Conservation (phyloP, 768 basidiomycete species). For the Hericium alpestre region DNA sequence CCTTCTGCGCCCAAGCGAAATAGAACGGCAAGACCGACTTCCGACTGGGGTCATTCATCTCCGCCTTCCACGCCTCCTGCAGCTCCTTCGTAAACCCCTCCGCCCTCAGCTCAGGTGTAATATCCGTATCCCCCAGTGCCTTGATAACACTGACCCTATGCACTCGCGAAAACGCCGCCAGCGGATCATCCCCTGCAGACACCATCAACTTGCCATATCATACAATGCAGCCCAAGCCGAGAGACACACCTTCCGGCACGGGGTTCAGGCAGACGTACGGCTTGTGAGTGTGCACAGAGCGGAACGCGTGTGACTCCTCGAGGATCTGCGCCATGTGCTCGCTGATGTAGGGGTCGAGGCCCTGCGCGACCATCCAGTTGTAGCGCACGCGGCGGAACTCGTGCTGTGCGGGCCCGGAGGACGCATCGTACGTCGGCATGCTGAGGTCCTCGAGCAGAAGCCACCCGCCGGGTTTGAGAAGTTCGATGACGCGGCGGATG, state of each 20-base stretch:
- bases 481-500: slow-evolving; percentile 10
- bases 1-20: neutral
- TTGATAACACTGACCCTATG: neutral
- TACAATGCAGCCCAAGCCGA: too few species aligned
- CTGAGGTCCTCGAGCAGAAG: slow-evolving; percentile 15
- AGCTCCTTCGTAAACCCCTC: neutral
- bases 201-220: too few species aligned
- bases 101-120: neutral
- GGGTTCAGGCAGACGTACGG: neutral
- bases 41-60: neutral
- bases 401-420: neutral
- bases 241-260: neutral
- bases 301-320: neutral
- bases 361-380: neutral
- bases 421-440: neutral
- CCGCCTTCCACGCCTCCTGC: neutral
- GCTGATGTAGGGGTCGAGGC: neutral
- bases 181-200: too few species aligned
- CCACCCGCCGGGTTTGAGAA: slow-evolving; percentile 11
- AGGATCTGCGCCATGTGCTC: neutral
- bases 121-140: neutral
- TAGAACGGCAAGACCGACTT: neutral
- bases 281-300: neutral
- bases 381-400: neutral
- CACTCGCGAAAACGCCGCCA: neutral